These are phyloP conservation scores for Cordia subcordata DNA, from an alignment of 257 asterid species.

Conservation along the genomic window DNA sequence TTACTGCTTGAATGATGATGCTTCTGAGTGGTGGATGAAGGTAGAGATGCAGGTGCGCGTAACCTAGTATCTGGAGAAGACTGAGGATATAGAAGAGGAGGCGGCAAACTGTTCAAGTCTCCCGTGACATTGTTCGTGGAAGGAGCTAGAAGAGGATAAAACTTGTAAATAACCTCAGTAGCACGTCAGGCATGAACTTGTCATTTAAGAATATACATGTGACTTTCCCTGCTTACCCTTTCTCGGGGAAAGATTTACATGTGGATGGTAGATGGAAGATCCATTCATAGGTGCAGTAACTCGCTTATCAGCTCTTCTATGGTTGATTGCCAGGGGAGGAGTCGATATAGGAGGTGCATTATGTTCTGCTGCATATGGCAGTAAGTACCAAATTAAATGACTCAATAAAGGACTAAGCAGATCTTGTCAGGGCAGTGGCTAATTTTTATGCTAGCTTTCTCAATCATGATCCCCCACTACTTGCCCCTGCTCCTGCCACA, in stretches of 20 bases:
- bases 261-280: constrained; percentile 27
- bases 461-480: no score
- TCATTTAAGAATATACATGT: background rate
- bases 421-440: background rate
- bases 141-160: background rate
- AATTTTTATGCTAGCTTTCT: no score
- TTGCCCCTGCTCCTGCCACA: no score
- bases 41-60: constrained; percentile 31
- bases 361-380: constrained; percentile 41
- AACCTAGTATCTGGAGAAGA: constrained; percentile 25
- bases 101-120: constrained; percentile 33
- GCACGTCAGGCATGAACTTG: background rate
- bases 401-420: background rate
- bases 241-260: constrained; percentile 22
- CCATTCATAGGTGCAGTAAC: constrained; percentile 39
- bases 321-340: constrained; percentile 45
- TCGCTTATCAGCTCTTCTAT: constrained; percentile 35
- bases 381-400: background rate
- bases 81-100: constrained; percentile 46
- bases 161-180: background rate
- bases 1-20: constrained; percentile 29
- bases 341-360: constrained; percentile 35
- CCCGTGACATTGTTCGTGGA: constrained; percentile 28
- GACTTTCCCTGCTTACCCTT: background rate
- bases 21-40: constrained; percentile 23